A percentile compares a stretch with the other conserved stretches of the same genome.
These are phyloP conservation scores for Trichocomaceae sp. DNA, from an alignment of 2,329 filamentous ascomycete genomes.

Conservation along the genomic window DNA sequence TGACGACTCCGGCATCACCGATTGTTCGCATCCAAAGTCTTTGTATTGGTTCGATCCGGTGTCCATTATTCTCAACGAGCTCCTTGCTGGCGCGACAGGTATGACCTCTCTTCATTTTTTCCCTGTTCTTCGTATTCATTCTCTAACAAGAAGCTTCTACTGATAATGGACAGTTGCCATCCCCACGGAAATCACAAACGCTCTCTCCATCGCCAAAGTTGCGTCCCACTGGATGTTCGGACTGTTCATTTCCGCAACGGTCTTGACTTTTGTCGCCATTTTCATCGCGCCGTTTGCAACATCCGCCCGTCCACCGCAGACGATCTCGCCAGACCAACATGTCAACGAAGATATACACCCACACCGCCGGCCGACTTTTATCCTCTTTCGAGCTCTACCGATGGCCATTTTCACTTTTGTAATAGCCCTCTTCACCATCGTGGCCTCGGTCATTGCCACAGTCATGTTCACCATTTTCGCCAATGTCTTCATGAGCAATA, in stretches of 20 bases:
- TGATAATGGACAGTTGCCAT: constrained; percentile 55
- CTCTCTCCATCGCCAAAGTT: constrained; percentile 66
- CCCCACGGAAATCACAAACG: constrained; percentile 64
- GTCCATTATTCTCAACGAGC: constrained; percentile 68
- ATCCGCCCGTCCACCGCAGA: constrained; percentile 33
- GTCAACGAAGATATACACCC: constrained; percentile 24
- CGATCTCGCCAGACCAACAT: constrained; percentile 24
- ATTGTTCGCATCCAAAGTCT: constrained; percentile 62
- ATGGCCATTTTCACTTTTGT: constrained; percentile 63
- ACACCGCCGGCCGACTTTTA: constrained; percentile 31
- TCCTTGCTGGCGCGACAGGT: constrained; percentile 74
- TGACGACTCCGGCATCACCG: constrained; percentile 59
- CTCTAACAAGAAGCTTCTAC: background rate
- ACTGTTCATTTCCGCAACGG: constrained; percentile 67
- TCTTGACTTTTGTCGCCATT: constrained; percentile 66
- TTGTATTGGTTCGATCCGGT: constrained; percentile 93
- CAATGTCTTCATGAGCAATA: constrained; percentile 61
- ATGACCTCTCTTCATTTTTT: constrained; percentile 23
- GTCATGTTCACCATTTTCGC: constrained; percentile 78
- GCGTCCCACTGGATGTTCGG: constrained; percentile 84
- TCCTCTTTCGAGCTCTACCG: constrained; percentile 52
- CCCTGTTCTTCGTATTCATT: background rate
- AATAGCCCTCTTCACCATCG: constrained; percentile 59
- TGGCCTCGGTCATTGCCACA: constrained; percentile 68
- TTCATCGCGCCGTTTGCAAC: constrained; percentile 53